Evolutionary conservation across 495 filamentous ascomycete genomes (phyloP), one percentile per base, ranked within the genome.

Genomic region (Hypoxylon fuscum): DNA sequence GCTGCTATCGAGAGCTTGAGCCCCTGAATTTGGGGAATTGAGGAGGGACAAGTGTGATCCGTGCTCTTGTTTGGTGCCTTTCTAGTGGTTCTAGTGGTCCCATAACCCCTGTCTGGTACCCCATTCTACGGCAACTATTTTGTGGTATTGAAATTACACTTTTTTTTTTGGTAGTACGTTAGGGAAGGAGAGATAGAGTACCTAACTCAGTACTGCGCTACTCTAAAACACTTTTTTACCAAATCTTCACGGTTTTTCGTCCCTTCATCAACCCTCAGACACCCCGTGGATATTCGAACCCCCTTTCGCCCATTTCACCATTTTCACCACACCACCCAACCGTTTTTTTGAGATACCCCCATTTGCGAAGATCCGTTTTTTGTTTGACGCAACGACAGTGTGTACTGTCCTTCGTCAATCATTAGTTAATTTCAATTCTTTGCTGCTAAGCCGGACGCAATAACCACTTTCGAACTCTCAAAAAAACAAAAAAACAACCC

Each of bases 291-390:
- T n/a, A n/a, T n/a, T 53, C 51, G 21, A 34, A 21, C 40, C 58
- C 54, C 64, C 31, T 60, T 56, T 58, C 41, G 32, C 38, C n/a
- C n/a, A n/a, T n/a, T n/a, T n/a, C n/a, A n/a, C n/a, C n/a, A n/a
- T n/a, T n/a, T n/a, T n/a, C n/a, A n/a, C n/a, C n/a, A n/a, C n/a
- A n/a, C n/a, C n/a, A n/a, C n/a, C n/a, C n/a, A n/a, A n/a, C n/a
- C n/a, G n/a, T n/a, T n/a, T n/a, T n/a, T n/a, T n/a, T n/a, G n/a
- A 66, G 63, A 66, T 66, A 66, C 63, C 56, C 47, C 49, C 56
- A 61, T 62, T 63, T 59, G 48, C 59, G 64, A 62, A 58, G 64
- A 66, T 66, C 63, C 22, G 35, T 57, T 56, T 56, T 45, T 57
- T 41, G 45, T 49, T 61, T 66, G 56, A 61, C 63, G 63, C 56